A percentile compares a stretch with the other conserved stretches of the same genome.
phyloP scores from a whole-genome alignment of 495 filamentous ascomycete species.

The Aspergillus affinis region DNA sequence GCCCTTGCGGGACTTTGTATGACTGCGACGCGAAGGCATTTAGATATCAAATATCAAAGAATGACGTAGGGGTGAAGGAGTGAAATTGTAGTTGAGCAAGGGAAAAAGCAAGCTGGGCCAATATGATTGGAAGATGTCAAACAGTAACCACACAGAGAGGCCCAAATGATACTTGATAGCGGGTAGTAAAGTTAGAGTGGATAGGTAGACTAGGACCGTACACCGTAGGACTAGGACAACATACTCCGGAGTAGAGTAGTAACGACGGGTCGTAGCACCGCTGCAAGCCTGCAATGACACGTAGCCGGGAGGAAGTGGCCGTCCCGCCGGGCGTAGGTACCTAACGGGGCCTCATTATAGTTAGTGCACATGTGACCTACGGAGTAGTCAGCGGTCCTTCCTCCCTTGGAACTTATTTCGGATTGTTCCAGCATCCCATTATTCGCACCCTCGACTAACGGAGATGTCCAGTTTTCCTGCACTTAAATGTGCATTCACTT shows the following conservation, averaged over 20 bases:
- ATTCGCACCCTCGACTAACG: no score
- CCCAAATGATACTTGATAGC: neutral
- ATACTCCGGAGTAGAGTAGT: neutral
- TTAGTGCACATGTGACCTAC: no score
- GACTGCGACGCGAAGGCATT: conserved; percentile 31
- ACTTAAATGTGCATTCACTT: no score
- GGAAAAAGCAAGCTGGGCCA: neutral
- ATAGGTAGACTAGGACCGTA: neutral
- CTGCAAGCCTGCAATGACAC: no score
- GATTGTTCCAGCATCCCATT: no score
- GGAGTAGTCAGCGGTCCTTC: no score
- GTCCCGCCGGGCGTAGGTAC: no score
- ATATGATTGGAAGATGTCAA: neutral
- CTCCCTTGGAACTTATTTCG: no score
- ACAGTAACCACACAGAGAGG: neutral
- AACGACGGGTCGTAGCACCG: neutral
- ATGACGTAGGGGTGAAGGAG: conserved; percentile 1
- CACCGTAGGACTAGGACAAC: neutral
- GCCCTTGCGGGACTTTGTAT: conserved; percentile 30
- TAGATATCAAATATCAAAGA: neutral
- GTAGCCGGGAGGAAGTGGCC: no score
- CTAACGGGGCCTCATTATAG: no score
- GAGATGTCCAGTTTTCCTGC: no score
- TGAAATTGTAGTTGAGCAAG: neutral
- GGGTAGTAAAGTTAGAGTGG: neutral